Conservation (phyloP, 257 asterid genomes). For the Voacanga thouarsii region DNA sequence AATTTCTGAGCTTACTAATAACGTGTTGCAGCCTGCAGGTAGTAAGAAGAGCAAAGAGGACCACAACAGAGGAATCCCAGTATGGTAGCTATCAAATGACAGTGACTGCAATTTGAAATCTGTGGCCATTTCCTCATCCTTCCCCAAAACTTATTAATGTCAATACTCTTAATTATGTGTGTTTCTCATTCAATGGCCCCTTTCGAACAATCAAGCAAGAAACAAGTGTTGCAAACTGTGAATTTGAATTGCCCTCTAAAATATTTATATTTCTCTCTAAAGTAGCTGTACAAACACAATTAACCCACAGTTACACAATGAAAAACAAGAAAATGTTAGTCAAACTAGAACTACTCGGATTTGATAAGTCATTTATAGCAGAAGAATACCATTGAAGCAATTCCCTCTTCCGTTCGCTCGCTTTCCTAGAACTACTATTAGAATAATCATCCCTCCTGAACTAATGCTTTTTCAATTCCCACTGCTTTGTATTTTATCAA, state of each 20-base stretch:
- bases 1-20: slow-evolving; percentile 27
- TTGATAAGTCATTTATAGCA: slow-evolving; percentile 17
- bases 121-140: slow-evolving; percentile 1
- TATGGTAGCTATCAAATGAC: slow-evolving; percentile 39
- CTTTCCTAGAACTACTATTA: not conserved
- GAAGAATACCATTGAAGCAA: slow-evolving; percentile 18
- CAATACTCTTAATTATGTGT: not conserved
- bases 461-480: not conserved
- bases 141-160: not conserved
- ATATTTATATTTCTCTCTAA: not conserved
- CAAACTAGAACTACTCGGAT: slow-evolving; percentile 9
- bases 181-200: slow-evolving; percentile 7
- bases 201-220: not conserved
- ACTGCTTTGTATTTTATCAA: not conserved
- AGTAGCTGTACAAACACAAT: not conserved
- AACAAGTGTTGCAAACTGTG: slow-evolving; percentile 3
- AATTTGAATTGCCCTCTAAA: not conserved
- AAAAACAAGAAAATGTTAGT: not conserved
- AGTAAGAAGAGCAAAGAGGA: slow-evolving; percentile 19
- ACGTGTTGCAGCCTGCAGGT: slow-evolving; percentile 15
- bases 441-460: not conserved
- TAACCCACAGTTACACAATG: not conserved
- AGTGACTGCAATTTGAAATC: slow-evolving; percentile 31
- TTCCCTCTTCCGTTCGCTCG: not conserved
- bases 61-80: slow-evolving; percentile 24